Base-by-base conservation (phyloP, 2,329 filamentous ascomycete genomes). In the Fusarium pseudonygamai region DNA sequence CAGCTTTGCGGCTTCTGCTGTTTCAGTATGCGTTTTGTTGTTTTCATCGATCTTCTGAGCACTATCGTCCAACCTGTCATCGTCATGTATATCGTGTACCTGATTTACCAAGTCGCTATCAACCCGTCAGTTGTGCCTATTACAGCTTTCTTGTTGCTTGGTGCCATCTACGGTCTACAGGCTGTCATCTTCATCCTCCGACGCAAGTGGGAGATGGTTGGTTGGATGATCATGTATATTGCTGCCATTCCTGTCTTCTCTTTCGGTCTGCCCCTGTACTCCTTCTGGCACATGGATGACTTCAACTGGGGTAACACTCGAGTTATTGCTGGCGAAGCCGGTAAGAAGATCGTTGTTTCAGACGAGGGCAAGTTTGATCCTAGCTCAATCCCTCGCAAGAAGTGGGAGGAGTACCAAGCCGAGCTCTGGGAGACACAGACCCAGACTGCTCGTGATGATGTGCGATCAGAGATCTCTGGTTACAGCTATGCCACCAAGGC, bases 281-380 rank as follows among this genome's bases (percentile, higher is more conserved):
- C 96, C 56, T 99, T 99, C 89, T 99, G 96, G 96, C 90, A 98
- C 85, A 98, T 98, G 96, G 96, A 99, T 83, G 96, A 99, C 84
- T 99, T 99, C 89, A 93, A 93, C 78, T 99, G 96, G 96, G 96
- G 96, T 84, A 99, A 98, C 84, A 99, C 96, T 45, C 96, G 96
- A 90, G 90, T 99, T 65, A 95, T 99, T 73, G 96, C 93, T 13
- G 96, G 96, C 81, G 96, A 99, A 81, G 92, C 92, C 82, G 96
- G 96, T 73, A 92, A 94, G 81, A 96, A 98, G 87, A 86, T 98
- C 71, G 90, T 99, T 77, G 92, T 99, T 75, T 94, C 95, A 4
- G 96, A 99, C 81, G 96, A 99, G 85, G 96, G 96, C 86, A 98
- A 97, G 83, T 99, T 98, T 80, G 96, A 99, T 80, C 96, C 96